phyloP scores from a whole-genome alignment of 768 basidiomycete genomes.

The Suillus decipiens region DNA sequence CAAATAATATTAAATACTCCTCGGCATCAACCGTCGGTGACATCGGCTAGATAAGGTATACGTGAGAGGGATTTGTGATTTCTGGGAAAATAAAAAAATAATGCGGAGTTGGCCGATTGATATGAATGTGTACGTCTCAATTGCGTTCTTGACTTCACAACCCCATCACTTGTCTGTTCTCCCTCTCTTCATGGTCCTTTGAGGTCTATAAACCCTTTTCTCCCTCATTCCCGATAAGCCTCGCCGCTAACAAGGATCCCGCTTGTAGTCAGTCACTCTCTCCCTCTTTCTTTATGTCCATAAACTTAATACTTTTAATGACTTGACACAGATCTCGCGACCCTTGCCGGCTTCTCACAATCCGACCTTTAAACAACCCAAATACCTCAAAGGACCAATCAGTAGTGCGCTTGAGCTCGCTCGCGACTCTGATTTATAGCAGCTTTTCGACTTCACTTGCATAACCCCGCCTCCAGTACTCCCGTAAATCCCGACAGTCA shows the following conservation, averaged over 20 bases:
- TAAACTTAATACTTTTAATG: not conserved
- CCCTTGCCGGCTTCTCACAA: constrained; percentile 83
- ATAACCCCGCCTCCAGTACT: constrained; percentile 13
- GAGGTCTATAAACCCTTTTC: constrained; percentile 29
- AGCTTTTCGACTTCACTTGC: constrained; percentile 19
- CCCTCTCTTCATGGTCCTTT: constrained; percentile 38
- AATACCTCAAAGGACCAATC: constrained; percentile 39
- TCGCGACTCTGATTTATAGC: constrained; percentile 49
- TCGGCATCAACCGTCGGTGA: constrained; percentile 13
- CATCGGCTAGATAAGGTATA: constrained; percentile 32
- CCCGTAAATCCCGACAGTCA: constrained; percentile 23
- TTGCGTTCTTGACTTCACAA: constrained; percentile 1
- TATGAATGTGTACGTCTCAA: constrained; percentile 26
- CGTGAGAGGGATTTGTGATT: constrained; percentile 7
- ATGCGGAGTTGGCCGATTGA: constrained; percentile 31
- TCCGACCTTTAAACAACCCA: constrained; percentile 43
- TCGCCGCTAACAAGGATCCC: constrained; percentile 55
- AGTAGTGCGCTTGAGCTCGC: constrained; percentile 70
- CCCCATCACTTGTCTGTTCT: constrained; percentile 16
- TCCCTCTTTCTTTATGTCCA: not conserved
- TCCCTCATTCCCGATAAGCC: constrained; percentile 40
- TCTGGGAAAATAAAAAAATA: constrained; percentile 13
- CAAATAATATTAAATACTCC: constrained; percentile 1
- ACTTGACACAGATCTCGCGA: constrained; percentile 73
- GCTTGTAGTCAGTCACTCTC: constrained; percentile 43